A percentile compares a stretch with the other conserved stretches of the same genome.
Evolutionary conservation across 345 rosid species (phyloP).

Genomic region (Eucalyptus microcorys): DNA sequence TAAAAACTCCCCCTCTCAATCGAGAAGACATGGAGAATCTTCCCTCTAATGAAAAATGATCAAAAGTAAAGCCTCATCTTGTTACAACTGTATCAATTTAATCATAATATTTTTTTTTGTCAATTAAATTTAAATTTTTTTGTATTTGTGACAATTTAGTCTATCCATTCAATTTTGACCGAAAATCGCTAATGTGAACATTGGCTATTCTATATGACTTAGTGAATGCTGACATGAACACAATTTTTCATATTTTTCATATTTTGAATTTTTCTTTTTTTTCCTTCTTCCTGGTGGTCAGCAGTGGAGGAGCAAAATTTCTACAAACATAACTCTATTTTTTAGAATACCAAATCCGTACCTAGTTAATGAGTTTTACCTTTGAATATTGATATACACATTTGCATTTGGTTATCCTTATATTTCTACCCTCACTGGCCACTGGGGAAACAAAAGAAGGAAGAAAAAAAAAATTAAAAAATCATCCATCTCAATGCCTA

Average conservation of each 20-base stretch:
- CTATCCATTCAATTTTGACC: fast-evolving
- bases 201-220: fast-evolving
- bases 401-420: not conserved
- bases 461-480: not conserved
- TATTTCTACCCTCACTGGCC: fast-evolving
- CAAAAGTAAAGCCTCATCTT: no score
- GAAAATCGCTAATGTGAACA: fast-evolving
- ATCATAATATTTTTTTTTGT: fast-evolving
- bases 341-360: no score
- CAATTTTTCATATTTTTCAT: no score
- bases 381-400: not conserved
- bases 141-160: fast-evolving
- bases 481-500: not conserved
- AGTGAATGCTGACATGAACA: fast-evolving
- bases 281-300: not conserved
- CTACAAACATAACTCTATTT: not conserved
- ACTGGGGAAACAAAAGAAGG: not conserved
- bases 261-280: no score
- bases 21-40: no score
- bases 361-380: no score
- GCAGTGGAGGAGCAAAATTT: not conserved
- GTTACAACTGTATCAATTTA: fast-evolving
- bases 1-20: no score
- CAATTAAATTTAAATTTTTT: fast-evolving
- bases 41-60: fast-evolving